Conservation (phyloP, 2,329 filamentous ascomycete genomes). For the Beauveria varroae region DNA sequence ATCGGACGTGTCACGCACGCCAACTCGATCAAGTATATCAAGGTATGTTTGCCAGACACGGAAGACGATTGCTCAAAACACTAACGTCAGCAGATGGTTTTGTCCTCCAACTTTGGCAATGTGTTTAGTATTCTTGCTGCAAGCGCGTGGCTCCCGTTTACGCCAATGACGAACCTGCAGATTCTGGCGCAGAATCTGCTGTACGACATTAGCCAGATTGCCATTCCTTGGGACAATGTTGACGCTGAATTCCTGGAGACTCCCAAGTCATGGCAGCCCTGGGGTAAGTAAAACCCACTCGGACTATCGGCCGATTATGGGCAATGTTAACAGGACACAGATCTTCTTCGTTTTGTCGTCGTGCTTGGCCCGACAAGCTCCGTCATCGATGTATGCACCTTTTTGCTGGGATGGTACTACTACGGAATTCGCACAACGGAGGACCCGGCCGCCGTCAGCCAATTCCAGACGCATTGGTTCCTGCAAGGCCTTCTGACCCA, state of each 20-base stretch:
- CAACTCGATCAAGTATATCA: slow-evolving; percentile 24
- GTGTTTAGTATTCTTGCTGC: slow-evolving; percentile 22
- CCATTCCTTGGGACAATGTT: slow-evolving; percentile 22
- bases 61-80: background rate
- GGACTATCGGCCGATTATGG: too few species aligned
- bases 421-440: slow-evolving; percentile 17
- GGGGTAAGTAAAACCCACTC: background rate
- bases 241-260: slow-evolving; percentile 20
- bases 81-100: slow-evolving; percentile 18
- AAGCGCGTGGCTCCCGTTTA: slow-evolving; percentile 22
- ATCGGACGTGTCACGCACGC: slow-evolving; percentile 21
- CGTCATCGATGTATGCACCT: slow-evolving; percentile 21
- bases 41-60: slow-evolving; percentile 10
- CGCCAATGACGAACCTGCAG: slow-evolving; percentile 21
- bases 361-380: slow-evolving; percentile 22
- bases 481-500: slow-evolving; percentile 22
- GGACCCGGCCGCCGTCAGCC: slow-evolving; percentile 12
- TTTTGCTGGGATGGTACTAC: slow-evolving; percentile 18
- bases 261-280: slow-evolving; percentile 21
- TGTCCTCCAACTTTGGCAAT: slow-evolving; percentile 25
- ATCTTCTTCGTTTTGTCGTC: slow-evolving; percentile 22
- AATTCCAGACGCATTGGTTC: slow-evolving; percentile 22
- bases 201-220: slow-evolving; percentile 23
- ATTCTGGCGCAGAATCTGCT: slow-evolving; percentile 22
- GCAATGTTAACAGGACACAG: slow-evolving; percentile 4